Percentiles rank a stretch among this genome's conserved stretches.
Conservation (phyloP, 2,329 filamentous ascomycete species). For the Elsinoe arachidis region DNA sequence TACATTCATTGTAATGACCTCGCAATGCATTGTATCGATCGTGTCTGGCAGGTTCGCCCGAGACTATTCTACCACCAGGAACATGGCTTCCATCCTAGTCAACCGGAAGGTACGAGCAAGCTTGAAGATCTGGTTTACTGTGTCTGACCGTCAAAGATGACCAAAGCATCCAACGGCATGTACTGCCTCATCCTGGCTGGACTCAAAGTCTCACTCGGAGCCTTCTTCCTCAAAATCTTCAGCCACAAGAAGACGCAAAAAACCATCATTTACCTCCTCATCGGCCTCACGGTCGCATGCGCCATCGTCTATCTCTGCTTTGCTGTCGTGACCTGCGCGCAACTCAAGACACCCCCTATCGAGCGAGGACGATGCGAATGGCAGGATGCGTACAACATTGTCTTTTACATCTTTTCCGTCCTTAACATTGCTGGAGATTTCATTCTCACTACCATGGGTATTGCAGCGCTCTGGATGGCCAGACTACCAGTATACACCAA, state of each 20-base stretch:
- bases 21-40: not conserved
- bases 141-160: not conserved
- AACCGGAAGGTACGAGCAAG: not conserved
- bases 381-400: too few species aligned
- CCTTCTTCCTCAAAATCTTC: conserved; percentile 10
- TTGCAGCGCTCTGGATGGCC: too few species aligned
- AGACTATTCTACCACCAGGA: not conserved
- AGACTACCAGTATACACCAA: too few species aligned
- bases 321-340: not conserved
- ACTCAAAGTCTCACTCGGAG: not conserved
- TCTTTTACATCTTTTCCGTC: too few species aligned
- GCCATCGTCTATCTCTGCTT: not conserved
- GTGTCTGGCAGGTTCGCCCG: not conserved
- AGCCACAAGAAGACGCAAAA: not conserved
- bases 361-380: too few species aligned
- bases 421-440: too few species aligned
- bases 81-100: not conserved
- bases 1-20: not conserved
- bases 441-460: too few species aligned
- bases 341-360: not conserved
- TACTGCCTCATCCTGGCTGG: not conserved
- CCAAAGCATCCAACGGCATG: not conserved
- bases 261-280: not conserved
- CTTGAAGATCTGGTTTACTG: not conserved
- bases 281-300: not conserved